Percentiles rank a stretch among this genome's conserved stretches.
phyloP scores from a whole-genome alignment of 192 early-diverging fungal genomes.

The Backusella circina region DNA sequence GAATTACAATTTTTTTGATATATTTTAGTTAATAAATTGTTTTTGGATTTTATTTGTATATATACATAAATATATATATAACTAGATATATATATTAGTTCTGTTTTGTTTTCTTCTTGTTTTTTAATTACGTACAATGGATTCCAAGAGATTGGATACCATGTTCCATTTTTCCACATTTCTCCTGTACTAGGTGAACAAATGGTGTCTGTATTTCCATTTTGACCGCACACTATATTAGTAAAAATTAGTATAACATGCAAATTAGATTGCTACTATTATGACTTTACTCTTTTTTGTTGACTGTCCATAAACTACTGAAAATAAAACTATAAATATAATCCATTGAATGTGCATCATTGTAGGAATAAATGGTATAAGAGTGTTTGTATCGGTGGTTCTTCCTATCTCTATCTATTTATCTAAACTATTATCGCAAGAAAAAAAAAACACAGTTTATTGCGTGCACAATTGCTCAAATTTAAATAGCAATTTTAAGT shows the following conservation, averaged over 20 bases:
- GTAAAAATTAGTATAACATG: slow-evolving; percentile 3
- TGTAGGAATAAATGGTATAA: neutral
- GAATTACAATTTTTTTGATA: neutral
- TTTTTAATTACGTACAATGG: slow-evolving; percentile 3
- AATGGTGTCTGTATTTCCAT: slow-evolving; percentile 14
- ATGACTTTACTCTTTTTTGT: neutral
- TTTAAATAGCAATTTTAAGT: neutral
- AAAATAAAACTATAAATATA: neutral
- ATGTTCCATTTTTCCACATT: slow-evolving; percentile 13
- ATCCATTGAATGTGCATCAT: neutral
- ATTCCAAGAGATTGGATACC: slow-evolving; percentile 14
- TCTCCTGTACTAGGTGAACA: slow-evolving; percentile 9
- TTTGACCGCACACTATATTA: neutral
- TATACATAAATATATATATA: neutral
- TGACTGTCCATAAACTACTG: neutral
- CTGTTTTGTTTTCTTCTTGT: neutral
- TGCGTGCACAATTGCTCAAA: neutral
- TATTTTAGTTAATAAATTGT: neutral
- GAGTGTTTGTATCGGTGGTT: neutral
- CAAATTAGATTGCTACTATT: neutral
- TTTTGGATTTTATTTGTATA: neutral
- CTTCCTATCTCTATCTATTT: neutral
- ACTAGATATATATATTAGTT: neutral
- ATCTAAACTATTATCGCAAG: neutral
- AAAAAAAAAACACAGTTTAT: neutral